Evolutionary conservation across 805 yeast species (phyloP).

Genomic region (Schizosaccharomyces cryophilus): DNA sequence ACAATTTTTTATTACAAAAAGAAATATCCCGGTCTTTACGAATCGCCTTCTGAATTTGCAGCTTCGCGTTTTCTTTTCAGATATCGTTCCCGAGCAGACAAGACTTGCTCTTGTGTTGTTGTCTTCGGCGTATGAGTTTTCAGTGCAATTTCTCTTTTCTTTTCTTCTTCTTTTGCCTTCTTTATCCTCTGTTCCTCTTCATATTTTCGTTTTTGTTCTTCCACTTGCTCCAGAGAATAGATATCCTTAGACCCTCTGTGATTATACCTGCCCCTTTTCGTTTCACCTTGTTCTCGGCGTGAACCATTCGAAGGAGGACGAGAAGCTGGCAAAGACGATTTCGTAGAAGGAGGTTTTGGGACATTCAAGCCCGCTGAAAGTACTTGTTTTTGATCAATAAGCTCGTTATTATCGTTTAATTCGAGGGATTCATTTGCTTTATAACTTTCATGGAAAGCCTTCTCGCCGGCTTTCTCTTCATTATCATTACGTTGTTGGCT

Average conservation of each 20-base stretch:
- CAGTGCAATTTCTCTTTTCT: conserved; percentile 4
- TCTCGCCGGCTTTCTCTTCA: not conserved
- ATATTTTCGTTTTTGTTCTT: not conserved
- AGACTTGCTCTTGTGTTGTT: conserved; percentile 7
- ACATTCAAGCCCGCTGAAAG: conserved; percentile 12
- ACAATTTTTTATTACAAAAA: no score
- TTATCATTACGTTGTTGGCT: no score
- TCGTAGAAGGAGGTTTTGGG: not conserved
- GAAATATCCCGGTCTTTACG: no score
- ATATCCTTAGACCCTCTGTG: no score
- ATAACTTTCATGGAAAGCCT: not conserved
- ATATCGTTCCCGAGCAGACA: conserved; percentile 11
- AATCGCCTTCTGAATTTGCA: not conserved
- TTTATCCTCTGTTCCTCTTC: conserved; percentile 4
- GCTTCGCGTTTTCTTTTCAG: conserved; percentile 9
- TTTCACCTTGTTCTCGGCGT: not conserved
- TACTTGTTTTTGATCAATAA: conserved; percentile 12
- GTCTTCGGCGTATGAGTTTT: conserved; percentile 4
- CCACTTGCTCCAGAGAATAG: not conserved
- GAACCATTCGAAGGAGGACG: not conserved
- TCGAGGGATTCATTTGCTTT: conserved; percentile 6
- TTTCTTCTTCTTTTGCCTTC: conserved; percentile 4
- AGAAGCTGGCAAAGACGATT: not conserved
- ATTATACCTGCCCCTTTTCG: not conserved
- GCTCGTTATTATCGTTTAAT: conserved; percentile 11